Conservation (phyloP, 1,284 basidiomycete genomes). For the Takashimella koratensis region DNA sequence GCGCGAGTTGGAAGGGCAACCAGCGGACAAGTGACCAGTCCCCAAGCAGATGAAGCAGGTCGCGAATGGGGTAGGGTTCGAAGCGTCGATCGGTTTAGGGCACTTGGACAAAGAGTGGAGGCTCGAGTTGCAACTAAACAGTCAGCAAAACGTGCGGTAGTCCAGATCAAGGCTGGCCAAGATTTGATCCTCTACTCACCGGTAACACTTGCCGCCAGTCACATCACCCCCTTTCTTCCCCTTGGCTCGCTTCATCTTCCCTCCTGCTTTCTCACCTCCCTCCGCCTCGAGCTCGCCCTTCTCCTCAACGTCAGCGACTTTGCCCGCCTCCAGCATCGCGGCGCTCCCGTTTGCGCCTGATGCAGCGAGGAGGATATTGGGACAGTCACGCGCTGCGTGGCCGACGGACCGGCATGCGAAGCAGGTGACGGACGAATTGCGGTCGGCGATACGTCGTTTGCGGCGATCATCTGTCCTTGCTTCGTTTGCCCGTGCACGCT, state of each 20-base stretch:
- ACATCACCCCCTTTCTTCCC: conserved; percentile 37
- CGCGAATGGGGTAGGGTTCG: conserved; percentile 75
- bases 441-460: conserved; percentile 62
- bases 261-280: conserved; percentile 11
- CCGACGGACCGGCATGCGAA: conserved; percentile 84
- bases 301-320: conserved; percentile 3
- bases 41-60: conserved; percentile 85
- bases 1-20: conserved; percentile 75
- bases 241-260: conserved; percentile 5
- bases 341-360: conserved; percentile 14
- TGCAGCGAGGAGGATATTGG: conserved; percentile 52
- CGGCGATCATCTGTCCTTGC: conserved; percentile 60
- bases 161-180: too few species aligned
- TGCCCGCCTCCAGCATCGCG: conserved; percentile 20
- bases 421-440: conserved; percentile 63
- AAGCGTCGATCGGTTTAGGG: conserved; percentile 61
- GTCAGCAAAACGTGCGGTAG: too few species aligned
- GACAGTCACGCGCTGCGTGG: conserved; percentile 80
- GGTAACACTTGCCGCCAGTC: conserved; percentile 71
- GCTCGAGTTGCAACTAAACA: conserved; percentile 71
- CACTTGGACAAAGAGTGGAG: conserved; percentile 76
- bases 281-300: conserved; percentile 31
- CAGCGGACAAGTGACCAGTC: conserved; percentile 73
- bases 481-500: conserved; percentile 21
- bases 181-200: conserved; percentile 57